phyloP scores from a whole-genome alignment of 2,329 filamentous ascomycete genomes.

The Ophiostoma quercus region DNA sequence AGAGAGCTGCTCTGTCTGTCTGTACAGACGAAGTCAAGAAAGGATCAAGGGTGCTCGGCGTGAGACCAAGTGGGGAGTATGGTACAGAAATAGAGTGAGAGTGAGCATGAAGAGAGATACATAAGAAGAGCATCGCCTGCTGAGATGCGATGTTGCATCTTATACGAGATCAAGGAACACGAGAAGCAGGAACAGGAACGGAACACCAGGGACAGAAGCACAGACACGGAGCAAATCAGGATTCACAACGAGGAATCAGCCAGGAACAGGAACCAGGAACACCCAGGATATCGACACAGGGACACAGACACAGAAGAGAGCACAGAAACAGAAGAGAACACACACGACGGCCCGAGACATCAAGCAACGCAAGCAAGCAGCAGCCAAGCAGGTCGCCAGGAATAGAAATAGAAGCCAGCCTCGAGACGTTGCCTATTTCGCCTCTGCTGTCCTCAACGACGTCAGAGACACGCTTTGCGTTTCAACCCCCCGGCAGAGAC shows the following conservation, averaged over 20 bases:
- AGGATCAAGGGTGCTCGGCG: background rate
- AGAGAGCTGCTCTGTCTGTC: background rate
- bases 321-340: background rate
- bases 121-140: constrained; percentile 1
- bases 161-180: background rate
- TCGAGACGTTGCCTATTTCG: background rate
- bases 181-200: background rate
- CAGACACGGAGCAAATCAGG: background rate
- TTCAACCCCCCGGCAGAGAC: constrained; percentile 14
- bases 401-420: background rate
- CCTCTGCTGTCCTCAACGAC: constrained; percentile 14
- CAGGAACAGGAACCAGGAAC: background rate
- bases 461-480: constrained; percentile 17
- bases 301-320: background rate
- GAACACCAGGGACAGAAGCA: background rate
- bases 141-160: background rate
- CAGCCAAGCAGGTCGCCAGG: background rate
- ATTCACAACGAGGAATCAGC: background rate
- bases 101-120: background rate
- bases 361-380: background rate
- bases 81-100: background rate
- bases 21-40: background rate
- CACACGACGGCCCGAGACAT: constrained; percentile 1
- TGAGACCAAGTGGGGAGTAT: background rate
- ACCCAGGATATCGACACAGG: background rate